Evolutionary conservation across 768 basidiomycete species (phyloP).

Genomic region (Russula olivacea): DNA sequence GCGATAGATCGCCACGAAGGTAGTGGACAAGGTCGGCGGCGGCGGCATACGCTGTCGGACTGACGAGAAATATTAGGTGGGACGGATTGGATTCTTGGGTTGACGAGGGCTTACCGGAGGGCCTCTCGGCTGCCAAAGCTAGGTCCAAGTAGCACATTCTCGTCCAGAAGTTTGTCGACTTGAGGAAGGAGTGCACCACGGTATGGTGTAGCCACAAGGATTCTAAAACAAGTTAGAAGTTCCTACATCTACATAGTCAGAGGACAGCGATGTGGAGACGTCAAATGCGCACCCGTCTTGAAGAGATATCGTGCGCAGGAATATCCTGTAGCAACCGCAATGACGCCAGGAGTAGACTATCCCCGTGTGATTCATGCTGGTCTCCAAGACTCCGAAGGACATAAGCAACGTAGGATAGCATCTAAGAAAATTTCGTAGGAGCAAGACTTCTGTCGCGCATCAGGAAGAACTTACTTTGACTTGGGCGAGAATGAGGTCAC

Average conservation of each 20-base stretch:
- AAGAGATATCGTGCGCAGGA: conserved; percentile 73
- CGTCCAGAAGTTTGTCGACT: conserved; percentile 86
- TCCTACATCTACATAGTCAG: conserved; percentile 48
- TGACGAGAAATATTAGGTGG: conserved; percentile 29
- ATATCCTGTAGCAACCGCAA: conserved; percentile 92
- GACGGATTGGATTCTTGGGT: not conserved
- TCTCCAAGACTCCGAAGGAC: conserved; percentile 65
- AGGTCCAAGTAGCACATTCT: conserved; percentile 80
- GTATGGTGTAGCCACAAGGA: conserved; percentile 75
- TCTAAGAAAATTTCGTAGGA: conserved; percentile 40
- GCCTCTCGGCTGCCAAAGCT: conserved; percentile 82
- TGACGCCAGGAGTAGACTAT: conserved; percentile 71
- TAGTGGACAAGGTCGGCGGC: conserved; percentile 94
- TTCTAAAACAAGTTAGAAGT: conserved; percentile 85
- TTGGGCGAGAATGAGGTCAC: conserved; percentile 81
- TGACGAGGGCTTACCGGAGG: conserved; percentile 49
- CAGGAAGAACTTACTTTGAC: conserved; percentile 60
- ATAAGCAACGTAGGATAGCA: conserved; percentile 89
- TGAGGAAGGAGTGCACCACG: conserved; percentile 73
- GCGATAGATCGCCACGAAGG: conserved; percentile 72
- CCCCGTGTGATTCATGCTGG: conserved; percentile 68
- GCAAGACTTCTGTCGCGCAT: not conserved
- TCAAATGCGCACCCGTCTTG: conserved; percentile 63
- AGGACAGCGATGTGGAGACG: not conserved
- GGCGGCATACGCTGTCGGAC: conserved; percentile 77